These are phyloP conservation scores for Cucurbita ficifolia DNA, from an alignment of 306 rosid genomes.

Conservation along the genomic window DNA sequence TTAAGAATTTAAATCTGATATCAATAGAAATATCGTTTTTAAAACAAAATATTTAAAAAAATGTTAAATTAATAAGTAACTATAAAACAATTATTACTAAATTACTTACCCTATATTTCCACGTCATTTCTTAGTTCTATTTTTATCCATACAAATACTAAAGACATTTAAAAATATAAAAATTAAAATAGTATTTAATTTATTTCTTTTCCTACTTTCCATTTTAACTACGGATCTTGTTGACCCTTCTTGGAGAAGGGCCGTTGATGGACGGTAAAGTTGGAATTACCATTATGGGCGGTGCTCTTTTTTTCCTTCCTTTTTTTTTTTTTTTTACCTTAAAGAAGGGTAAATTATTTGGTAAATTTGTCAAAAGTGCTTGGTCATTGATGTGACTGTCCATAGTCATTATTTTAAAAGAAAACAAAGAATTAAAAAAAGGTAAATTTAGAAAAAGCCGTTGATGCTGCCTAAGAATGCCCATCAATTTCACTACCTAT, in stretches of 20 bases:
- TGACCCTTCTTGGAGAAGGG: not conserved
- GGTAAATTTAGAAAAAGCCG: not conserved
- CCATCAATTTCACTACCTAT: not conserved
- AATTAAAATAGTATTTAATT: no score
- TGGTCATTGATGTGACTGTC: not conserved
- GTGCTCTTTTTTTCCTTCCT: not conserved
- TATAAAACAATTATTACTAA: no score
- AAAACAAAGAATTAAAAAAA: not conserved
- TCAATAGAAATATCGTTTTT: no score
- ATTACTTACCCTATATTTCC: no score
- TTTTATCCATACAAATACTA: no score
- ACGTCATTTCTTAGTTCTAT: no score
- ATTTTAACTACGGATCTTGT: not conserved
- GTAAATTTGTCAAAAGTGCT: slow-evolving; percentile 1
- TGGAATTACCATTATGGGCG: not conserved
- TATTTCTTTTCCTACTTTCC: no score
- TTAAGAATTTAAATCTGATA: no score
- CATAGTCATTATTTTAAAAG: not conserved
- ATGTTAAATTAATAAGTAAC: no score
- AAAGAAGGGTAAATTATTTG: not conserved
- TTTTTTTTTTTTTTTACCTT: not conserved
- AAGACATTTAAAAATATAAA: no score
- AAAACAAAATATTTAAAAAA: no score
- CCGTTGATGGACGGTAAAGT: not conserved
- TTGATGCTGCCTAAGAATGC: not conserved